Conservation (phyloP, 1,284 basidiomycete genomes). For the Heterobasidion parviporum region DNA sequence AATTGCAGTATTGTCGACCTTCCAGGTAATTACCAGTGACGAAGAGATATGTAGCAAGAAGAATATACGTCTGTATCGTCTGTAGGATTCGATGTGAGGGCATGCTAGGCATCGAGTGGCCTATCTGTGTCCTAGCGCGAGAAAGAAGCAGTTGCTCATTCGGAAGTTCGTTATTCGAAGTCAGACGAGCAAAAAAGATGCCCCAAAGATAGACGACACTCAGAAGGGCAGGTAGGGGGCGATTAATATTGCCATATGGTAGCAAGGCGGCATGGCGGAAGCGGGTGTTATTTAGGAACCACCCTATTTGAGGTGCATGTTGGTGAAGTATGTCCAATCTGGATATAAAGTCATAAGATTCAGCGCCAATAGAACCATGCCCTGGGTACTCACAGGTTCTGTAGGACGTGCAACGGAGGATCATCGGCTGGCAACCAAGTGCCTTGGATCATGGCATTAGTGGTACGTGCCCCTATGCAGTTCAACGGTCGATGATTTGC, state of each 20-base stretch:
- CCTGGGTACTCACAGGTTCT: slow-evolving; percentile 10
- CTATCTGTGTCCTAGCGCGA: slow-evolving; percentile 33
- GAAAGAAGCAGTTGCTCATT: slow-evolving; percentile 28
- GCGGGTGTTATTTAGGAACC: slow-evolving; percentile 24
- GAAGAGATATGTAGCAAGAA: slow-evolving; percentile 48
- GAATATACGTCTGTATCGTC: slow-evolving; percentile 47
- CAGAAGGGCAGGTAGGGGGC: slow-evolving; percentile 40
- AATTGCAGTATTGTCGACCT: slow-evolving; percentile 33
- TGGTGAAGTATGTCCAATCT: slow-evolving; percentile 16
- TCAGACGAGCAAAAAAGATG: slow-evolving; percentile 25
- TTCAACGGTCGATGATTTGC: too few species aligned
- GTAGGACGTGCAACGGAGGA: slow-evolving; percentile 11
- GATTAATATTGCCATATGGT: slow-evolving; percentile 25
- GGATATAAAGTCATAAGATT: neutral
- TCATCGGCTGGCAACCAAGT: slow-evolving; percentile 12
- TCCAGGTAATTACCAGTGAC: slow-evolving; percentile 30
- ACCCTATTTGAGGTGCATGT: slow-evolving; percentile 18
- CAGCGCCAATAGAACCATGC: too few species aligned
- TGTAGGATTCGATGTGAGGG: slow-evolving; percentile 36
- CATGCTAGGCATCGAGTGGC: slow-evolving; percentile 24
- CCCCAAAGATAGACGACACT: slow-evolving; percentile 43
- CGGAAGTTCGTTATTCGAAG: slow-evolving; percentile 12
- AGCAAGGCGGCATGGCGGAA: slow-evolving; percentile 19
- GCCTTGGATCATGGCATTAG: neutral
- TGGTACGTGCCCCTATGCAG: neutral